A percentile compares a stretch with the other conserved stretches of the same genome.
Evolutionary conservation across 768 basidiomycete genomes (phyloP).

Genomic region (Agrocybe pediades): DNA sequence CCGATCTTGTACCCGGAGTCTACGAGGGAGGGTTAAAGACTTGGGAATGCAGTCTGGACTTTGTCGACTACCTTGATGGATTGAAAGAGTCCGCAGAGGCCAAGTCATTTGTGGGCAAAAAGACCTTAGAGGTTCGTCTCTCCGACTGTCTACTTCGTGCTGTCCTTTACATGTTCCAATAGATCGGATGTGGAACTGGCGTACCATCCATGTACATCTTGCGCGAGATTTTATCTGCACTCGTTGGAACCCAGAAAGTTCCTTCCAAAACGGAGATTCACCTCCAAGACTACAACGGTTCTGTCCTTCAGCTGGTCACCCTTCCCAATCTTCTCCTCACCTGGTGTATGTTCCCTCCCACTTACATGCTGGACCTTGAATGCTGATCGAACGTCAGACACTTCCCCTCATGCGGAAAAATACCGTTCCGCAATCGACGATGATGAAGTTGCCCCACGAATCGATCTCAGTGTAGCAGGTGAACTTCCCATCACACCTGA

Average conservation of each 20-base stretch:
- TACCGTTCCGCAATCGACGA: slow-evolving; percentile 39
- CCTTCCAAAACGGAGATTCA: slow-evolving; percentile 55
- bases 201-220: slow-evolving; percentile 81
- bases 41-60: slow-evolving; percentile 94
- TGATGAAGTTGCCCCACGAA: slow-evolving; percentile 29
- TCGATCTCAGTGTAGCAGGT: slow-evolving; percentile 40
- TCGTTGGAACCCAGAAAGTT: slow-evolving; percentile 1
- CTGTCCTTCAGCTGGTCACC: slow-evolving; percentile 78
- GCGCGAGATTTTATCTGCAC: slow-evolving; percentile 50
- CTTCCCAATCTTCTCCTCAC: slow-evolving; percentile 76
- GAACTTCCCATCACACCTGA: slow-evolving; percentile 68
- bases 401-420: slow-evolving; percentile 53
- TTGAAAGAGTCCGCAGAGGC: slow-evolving; percentile 19
- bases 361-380: not conserved
- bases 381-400: slow-evolving; percentile 41
- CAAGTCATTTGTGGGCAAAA: slow-evolving; percentile 43
- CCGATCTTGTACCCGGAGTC: slow-evolving; percentile 87
- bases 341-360: slow-evolving; percentile 65
- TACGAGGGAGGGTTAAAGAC: slow-evolving; percentile 98
- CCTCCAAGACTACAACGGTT: slow-evolving; percentile 90
- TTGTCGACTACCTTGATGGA: slow-evolving; percentile 65
- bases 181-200: slow-evolving; percentile 95
- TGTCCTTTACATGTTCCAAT: not conserved
- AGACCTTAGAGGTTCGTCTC: slow-evolving; percentile 70
- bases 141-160: not conserved